Evolutionary conservation across 208 protist species (phyloP).

Genomic region (Wallacemonas sp.): DNA sequence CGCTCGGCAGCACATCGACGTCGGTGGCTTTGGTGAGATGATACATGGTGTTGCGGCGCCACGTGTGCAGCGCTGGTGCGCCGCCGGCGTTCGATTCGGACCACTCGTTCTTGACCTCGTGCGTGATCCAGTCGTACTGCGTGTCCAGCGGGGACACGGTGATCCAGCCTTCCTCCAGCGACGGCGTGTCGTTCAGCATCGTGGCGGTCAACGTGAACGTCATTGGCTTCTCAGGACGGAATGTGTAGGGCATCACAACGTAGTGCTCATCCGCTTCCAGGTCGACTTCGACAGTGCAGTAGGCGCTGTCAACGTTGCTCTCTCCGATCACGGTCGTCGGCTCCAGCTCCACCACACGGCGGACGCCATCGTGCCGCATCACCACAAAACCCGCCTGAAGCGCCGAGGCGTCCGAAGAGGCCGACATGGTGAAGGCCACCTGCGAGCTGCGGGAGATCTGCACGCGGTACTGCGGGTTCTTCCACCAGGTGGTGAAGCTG

Average conservation of each 20-base stretch:
- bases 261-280: constrained; percentile 47
- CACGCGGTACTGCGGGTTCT: constrained; percentile 81
- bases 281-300: constrained; percentile 43
- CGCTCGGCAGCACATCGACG: constrained; percentile 24
- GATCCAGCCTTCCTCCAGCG: constrained; percentile 55
- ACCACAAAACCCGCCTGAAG: constrained; percentile 70
- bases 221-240: constrained; percentile 60
- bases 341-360: constrained; percentile 47
- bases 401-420: constrained; percentile 10
- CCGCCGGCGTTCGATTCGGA: constrained; percentile 40
- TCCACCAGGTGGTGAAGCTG: constrained; percentile 86
- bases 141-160: constrained; percentile 65
- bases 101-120: constrained; percentile 53
- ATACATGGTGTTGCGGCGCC: constrained; percentile 80
- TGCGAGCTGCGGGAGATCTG: constrained; percentile 39
- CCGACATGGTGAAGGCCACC: constrained; percentile 55
- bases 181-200: constrained; percentile 32
- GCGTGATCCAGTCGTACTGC: constrained; percentile 68
- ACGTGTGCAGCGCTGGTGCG: constrained; percentile 32
- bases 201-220: constrained; percentile 56
- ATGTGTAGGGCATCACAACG: constrained; percentile 83
- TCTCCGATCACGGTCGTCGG: constrained; percentile 52
- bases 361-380: constrained; percentile 62
- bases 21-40: constrained; percentile 16
- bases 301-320: constrained; percentile 43